Evolutionary conservation across 1,284 basidiomycete genomes (phyloP).

Genomic region (Mycosarcoma mackinlayi): DNA sequence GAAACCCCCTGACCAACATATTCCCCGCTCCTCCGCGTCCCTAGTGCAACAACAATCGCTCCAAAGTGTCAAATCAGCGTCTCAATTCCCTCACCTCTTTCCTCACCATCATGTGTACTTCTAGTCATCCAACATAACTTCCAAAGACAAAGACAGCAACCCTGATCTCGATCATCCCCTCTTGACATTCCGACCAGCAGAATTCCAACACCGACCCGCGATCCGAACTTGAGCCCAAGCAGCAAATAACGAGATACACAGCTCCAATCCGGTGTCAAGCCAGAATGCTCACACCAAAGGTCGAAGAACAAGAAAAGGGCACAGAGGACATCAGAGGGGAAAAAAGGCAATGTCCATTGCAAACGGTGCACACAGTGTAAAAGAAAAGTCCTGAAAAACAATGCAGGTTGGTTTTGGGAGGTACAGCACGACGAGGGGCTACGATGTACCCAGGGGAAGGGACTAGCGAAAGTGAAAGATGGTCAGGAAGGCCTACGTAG

Average conservation of each 20-base stretch:
- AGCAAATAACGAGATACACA: too few relatives aligned
- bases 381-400: not conserved
- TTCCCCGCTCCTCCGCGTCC: constrained; percentile 12
- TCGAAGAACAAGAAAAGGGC: too few relatives aligned
- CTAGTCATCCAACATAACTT: not conserved
- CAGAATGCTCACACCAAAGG: too few relatives aligned
- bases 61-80: not conserved
- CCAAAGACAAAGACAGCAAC: too few relatives aligned
- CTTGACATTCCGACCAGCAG: too few relatives aligned
- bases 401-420: too few relatives aligned
- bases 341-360: constrained; percentile 2
- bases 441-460: not conserved
- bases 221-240: not conserved
- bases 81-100: not conserved
- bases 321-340: too few relatives aligned
- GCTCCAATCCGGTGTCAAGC: too few relatives aligned
- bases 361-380: not conserved
- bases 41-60: not conserved
- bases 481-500: not conserved
- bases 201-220: not conserved
- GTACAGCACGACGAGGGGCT: too few relatives aligned
- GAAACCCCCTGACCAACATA: constrained; percentile 30
- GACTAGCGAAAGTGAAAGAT: not conserved
- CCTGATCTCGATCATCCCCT: too few relatives aligned
- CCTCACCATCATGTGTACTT: constrained; percentile 7